Conservation (phyloP, 2,329 filamentous ascomycete genomes). For the Colletotrichum shisoi region DNA sequence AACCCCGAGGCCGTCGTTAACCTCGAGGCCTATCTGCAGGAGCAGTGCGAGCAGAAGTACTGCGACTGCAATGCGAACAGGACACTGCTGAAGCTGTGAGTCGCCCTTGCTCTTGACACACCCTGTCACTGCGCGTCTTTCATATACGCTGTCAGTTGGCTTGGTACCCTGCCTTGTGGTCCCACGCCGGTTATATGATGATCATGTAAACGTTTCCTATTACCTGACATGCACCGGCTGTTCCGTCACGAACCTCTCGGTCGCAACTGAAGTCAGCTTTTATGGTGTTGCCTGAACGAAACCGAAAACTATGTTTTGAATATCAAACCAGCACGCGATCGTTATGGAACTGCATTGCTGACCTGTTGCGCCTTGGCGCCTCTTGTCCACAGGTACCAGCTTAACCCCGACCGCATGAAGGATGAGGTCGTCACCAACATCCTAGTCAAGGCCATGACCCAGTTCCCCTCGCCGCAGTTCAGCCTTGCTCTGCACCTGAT, state of each 20-base stretch:
- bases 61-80: conserved; percentile 97
- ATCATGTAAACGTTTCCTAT: conserved; percentile 96
- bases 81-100: conserved; percentile 95
- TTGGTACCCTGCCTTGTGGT: conserved; percentile 35
- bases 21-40: conserved; percentile 92
- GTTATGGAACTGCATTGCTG: conserved; percentile 9
- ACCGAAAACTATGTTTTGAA: conserved; percentile 64
- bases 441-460: conserved; percentile 95
- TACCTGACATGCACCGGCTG: conserved; percentile 76
- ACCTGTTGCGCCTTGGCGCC: conserved; percentile 5
- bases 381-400: conserved; percentile 79
- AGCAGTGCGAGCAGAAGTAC: conserved; percentile 94
- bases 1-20: conserved; percentile 94
- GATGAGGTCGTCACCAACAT: conserved; percentile 98
- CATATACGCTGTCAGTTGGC: background rate
- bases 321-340: conserved; percentile 11
- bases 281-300: conserved; percentile 64
- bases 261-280: conserved; percentile 69
- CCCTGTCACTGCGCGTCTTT: background rate
- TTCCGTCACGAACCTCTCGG: conserved; percentile 61
- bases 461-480: conserved; percentile 97
- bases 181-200: conserved; percentile 66
- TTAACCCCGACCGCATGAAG: conserved; percentile 97
- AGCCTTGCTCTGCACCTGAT: conserved; percentile 92
- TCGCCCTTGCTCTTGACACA: conserved; percentile 46